Percentiles rank a stretch among this genome's conserved stretches.
phyloP scores from a whole-genome alignment of 2,329 filamentous ascomycete genomes.

The Didymella arachidicola region DNA sequence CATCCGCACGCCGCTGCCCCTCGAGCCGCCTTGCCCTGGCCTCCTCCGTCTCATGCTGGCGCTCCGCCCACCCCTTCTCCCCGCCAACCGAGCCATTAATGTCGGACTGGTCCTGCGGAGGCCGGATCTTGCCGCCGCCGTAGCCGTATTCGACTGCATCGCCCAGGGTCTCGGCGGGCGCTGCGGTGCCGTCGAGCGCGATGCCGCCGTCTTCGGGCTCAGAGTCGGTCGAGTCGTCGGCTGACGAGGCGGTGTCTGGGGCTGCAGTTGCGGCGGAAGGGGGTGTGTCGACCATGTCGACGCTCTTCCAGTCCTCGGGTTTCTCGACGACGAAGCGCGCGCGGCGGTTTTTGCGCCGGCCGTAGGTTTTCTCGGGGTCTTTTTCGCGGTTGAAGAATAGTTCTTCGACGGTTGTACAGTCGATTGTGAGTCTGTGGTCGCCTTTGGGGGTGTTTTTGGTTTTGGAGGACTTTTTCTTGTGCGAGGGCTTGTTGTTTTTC shows the following conservation, averaged over 20 bases:
- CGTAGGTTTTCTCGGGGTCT: slow-evolving; percentile 57
- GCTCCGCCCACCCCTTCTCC: slow-evolving; percentile 63
- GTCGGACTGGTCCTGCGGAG: slow-evolving; percentile 56
- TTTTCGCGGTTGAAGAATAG: slow-evolving; percentile 58
- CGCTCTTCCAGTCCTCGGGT: slow-evolving; percentile 52
- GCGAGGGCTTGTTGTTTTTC: slow-evolving; percentile 22
- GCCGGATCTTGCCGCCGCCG: slow-evolving; percentile 47
- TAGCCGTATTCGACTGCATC: slow-evolving; percentile 36
- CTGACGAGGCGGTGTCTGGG: slow-evolving; percentile 16
- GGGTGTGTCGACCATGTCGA: slow-evolving; percentile 55
- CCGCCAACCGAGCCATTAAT: slow-evolving; percentile 66
- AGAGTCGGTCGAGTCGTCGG: slow-evolving; percentile 24
- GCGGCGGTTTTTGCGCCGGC: slow-evolving; percentile 57
- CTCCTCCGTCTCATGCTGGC: slow-evolving; percentile 61
- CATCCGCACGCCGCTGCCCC: slow-evolving; percentile 58
- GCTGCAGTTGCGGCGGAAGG: not conserved
- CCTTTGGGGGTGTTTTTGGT: slow-evolving; percentile 52
- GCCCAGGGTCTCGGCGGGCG: not conserved
- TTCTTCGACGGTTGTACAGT: slow-evolving; percentile 60
- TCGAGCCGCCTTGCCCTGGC: slow-evolving; percentile 59
- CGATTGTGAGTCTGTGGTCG: slow-evolving; percentile 60
- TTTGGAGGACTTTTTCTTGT: slow-evolving; percentile 40
- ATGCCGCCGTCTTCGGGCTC: slow-evolving; percentile 22
- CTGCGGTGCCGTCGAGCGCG: not conserved
- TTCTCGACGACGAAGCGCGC: slow-evolving; percentile 51